phyloP scores from a whole-genome alignment of 306 rosid genomes.

The Rosa chinensis region DNA sequence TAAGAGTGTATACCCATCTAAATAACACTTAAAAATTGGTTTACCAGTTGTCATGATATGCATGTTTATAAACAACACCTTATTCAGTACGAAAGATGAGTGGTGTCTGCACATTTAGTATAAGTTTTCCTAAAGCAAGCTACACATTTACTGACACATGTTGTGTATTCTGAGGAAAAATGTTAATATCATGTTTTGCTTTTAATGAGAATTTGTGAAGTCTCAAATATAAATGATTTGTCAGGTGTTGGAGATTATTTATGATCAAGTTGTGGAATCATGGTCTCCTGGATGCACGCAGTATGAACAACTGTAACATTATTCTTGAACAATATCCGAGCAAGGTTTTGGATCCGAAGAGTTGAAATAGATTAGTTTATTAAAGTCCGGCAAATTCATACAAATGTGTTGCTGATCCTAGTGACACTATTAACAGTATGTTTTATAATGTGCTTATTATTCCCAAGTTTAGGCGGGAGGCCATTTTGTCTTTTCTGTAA shows the following conservation, averaged over 20 bases:
- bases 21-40: not conserved
- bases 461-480: not conserved
- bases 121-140: not conserved
- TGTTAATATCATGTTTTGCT: not conserved
- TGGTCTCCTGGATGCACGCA: slow-evolving; percentile 59
- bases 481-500: not conserved
- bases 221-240: slow-evolving; percentile 19
- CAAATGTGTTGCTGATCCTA: not conserved
- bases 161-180: not conserved
- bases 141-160: not conserved
- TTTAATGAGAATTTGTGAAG: not conserved
- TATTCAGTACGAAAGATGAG: not conserved
- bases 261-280: slow-evolving; percentile 71
- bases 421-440: not conserved
- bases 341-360: slow-evolving; percentile 40
- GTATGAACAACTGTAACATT: slow-evolving; percentile 45
- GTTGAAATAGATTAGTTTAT: slow-evolving; percentile 18
- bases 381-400: not conserved
- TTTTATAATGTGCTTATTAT: not conserved
- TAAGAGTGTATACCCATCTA: not conserved
- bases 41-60: not conserved
- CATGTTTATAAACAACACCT: not conserved
- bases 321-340: slow-evolving; percentile 49
- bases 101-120: not conserved
- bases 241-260: slow-evolving; percentile 74